Base-by-base conservation (phyloP, 2,329 filamentous ascomycete genomes). In the Pseudocercospora eumusae region DNA sequence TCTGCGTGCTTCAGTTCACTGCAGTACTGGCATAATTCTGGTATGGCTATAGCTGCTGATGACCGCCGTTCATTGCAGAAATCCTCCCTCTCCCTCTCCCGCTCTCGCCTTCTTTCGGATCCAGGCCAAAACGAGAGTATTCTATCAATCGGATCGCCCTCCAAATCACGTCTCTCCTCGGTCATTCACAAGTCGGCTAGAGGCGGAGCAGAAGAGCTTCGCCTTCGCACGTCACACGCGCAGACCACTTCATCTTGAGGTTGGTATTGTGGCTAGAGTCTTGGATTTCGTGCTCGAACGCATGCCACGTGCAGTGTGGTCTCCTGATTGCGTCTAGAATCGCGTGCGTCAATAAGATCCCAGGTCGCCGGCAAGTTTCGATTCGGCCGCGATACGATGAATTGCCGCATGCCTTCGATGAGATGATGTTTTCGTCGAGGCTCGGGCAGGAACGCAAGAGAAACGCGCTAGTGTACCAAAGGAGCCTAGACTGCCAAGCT, bases 401-500 rank as follows among this genome's bases (percentile, higher is more conserved):
- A 13, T 28, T 56, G 31, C 52, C 52, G 52, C 61, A 52, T 63
- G 40, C 57, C 61, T 28, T 18, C 28, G 27, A 42, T 28, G 56
- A 62, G 60, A 60, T 60, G 61, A 63, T 63, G 61, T 63, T 63
- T 63, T 63, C 53, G 33, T 62, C 23, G 47, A 42, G 10, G 23
- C 27, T 21, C 18, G 18, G 42, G 18, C 28, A 58, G 55, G 54
- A 33, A 58, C 44, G 60, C 45, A 47, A 36, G 11, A 25, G 21
- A n/a, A 31, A 27, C 59, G 44, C 50, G 50, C 58, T 55, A 44
- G 11, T 25, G 23, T 2, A 1, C 36, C 18, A 28, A 25, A 56
- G 53, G 8, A n/a, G 53, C 11, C 53, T 36, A 56, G 28, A 36
- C 5, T 56, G 53, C 53, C 53, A 42, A 56, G 53, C 6, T 6